Evolutionary conservation across 1,284 basidiomycete genomes (phyloP).

Genomic region (Filobasidium uniguttulatum): DNA sequence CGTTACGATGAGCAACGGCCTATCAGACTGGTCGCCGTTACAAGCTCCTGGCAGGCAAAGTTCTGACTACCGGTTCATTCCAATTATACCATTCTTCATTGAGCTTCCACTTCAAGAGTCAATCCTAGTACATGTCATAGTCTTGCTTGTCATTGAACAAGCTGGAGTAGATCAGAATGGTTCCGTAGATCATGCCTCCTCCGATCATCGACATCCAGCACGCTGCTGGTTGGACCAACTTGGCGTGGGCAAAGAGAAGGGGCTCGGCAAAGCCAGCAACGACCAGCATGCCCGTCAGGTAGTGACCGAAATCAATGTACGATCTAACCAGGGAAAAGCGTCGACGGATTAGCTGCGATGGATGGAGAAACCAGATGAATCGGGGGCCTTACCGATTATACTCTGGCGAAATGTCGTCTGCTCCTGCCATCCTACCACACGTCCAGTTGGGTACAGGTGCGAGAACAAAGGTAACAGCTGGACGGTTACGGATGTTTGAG

Average conservation of each 20-base stretch:
- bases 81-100: too few relatives aligned
- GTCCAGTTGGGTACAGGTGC: conserved; percentile 91
- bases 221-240: conserved; percentile 69
- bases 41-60: too few relatives aligned
- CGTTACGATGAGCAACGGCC: too few relatives aligned
- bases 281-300: conserved; percentile 79
- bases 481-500: too few relatives aligned
- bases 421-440: conserved; percentile 41
- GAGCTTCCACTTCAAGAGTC: too few relatives aligned
- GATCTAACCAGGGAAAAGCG: conserved; percentile 47
- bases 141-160: conserved; percentile 42
- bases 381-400: conserved; percentile 36
- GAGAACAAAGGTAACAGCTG: conserved; percentile 86
- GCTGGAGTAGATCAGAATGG: conserved; percentile 74
- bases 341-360: neutral
- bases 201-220: conserved; percentile 90
- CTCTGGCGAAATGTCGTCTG: conserved; percentile 44
- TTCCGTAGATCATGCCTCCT: conserved; percentile 87
- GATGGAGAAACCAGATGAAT: neutral
- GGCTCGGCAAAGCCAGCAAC: conserved; percentile 89
- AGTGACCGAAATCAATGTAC: conserved; percentile 82
- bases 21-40: too few relatives aligned
- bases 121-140: conserved; percentile 12
- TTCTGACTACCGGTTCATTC: too few relatives aligned
- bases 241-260: conserved; percentile 79